Evolutionary conservation across 78 protist species (phyloP).

Genomic region (Speleostelium caveatum): DNA sequence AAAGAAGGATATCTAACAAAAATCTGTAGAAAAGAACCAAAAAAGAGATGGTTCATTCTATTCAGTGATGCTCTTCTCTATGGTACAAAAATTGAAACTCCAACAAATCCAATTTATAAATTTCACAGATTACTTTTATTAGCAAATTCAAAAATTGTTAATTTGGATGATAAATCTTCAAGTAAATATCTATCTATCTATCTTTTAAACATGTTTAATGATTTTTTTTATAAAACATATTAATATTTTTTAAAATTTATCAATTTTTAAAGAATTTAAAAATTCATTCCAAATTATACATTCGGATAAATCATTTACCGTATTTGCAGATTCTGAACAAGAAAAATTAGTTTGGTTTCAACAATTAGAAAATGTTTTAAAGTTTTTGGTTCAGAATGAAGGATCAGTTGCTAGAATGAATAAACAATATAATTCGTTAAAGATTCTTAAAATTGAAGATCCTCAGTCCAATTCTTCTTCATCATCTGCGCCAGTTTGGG

Average conservation of each 20-base stretch:
- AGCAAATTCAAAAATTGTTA: slow-evolving; percentile 17
- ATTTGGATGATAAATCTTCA: slow-evolving; percentile 54
- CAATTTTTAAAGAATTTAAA: slow-evolving; percentile 21
- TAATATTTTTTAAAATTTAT: no score
- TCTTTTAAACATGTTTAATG: no score
- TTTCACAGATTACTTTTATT: slow-evolving; percentile 50
- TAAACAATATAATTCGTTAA: slow-evolving; percentile 47
- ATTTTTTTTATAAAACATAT: no score
- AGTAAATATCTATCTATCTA: slow-evolving; percentile 10
- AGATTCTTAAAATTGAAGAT: slow-evolving; percentile 17
- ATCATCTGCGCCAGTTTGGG: slow-evolving; percentile 78
- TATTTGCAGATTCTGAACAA: slow-evolving; percentile 73
- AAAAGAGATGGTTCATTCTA: slow-evolving; percentile 80
- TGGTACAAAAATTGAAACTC: slow-evolving; percentile 51
- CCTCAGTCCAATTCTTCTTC: background rate
- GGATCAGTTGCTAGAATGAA: slow-evolving; percentile 77
- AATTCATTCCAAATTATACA: slow-evolving; percentile 72
- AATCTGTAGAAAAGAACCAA: slow-evolving; percentile 77
- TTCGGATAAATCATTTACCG: slow-evolving; percentile 77
- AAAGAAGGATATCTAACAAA: slow-evolving; percentile 72
- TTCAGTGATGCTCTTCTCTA: slow-evolving; percentile 80
- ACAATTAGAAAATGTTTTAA: slow-evolving; percentile 3
- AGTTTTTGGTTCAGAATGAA: slow-evolving; percentile 39
- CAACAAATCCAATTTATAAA: slow-evolving; percentile 67
- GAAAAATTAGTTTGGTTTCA: slow-evolving; percentile 59